Base-by-base conservation (phyloP, 371 early-diverging fungal species). In the Actinomucor elegans region DNA sequence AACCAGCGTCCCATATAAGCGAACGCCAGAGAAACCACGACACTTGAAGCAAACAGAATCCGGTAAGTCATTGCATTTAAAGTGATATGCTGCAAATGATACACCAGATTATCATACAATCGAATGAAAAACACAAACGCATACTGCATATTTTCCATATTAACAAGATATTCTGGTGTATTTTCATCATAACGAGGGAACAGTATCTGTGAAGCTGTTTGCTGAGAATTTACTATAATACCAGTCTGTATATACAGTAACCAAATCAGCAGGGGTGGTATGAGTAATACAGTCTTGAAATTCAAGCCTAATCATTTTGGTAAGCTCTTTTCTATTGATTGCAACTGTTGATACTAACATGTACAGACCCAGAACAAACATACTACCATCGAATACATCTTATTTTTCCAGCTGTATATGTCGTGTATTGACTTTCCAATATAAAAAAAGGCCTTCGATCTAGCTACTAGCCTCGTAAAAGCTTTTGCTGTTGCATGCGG, bases 401-500 rank as follows among this genome's bases (percentile, higher is more conserved):
- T 56, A 20, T 49, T 55, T 38, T 65, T 56, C 75, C 75, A 71
- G 18, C 37, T 48, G 35, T 73, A 73, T 18, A 73, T 60, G 40
- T 69, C 65, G 48, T 69, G 53, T 18, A 56, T 29, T 14, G 28
- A 47, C 10, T 53, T 41, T 12, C 36, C 64, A 8, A 64, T 5
- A 38, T 59, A 61, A 50, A 67, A 73, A 35, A 69, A 61, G 1
- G 62, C 67, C 20, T 52, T 62, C 24, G 73, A 75, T 11, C 75
- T 61, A 11, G 75, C 68, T 3, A 75, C 75, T 11, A 75, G 29
- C 24, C 75, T 58, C 2, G 75, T 61, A 33, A 75, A 75, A 18
- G 65, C 59, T 42, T 71, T 71, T 18, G 75, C 71, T 0, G 71
- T 71, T 8, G 69, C 61, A n/a, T 71, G 69, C 5, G 75, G 75